Conservation (phyloP, 1,284 basidiomycete genomes). For the Moesziomyces globuligerus region DNA sequence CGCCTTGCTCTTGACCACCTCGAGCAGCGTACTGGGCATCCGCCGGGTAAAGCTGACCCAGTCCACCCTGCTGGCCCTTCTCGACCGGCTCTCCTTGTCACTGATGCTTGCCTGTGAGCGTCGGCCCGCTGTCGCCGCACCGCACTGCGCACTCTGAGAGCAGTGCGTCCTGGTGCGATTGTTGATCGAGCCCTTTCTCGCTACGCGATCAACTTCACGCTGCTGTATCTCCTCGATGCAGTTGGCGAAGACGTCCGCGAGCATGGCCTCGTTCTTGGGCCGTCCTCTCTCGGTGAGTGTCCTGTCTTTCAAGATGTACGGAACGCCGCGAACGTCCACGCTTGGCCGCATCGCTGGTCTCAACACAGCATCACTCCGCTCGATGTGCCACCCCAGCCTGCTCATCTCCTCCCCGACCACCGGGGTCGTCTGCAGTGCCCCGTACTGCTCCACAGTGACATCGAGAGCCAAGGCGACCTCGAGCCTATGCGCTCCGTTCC, state of each 20-base stretch:
- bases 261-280: slow-evolving; percentile 12
- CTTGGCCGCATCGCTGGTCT: slow-evolving; percentile 23
- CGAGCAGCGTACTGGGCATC: slow-evolving; percentile 17
- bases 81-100: too few relatives aligned
- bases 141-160: too few relatives aligned
- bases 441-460: slow-evolving; percentile 19
- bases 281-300: slow-evolving; percentile 12
- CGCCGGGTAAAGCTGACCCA: slow-evolving; percentile 8
- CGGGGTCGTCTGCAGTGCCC: background rate
- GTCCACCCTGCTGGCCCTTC: background rate
- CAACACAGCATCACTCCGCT: too few relatives aligned
- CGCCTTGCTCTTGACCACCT: slow-evolving; percentile 26
- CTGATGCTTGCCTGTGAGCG: too few relatives aligned
- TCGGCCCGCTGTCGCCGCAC: too few relatives aligned
- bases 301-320: slow-evolving; percentile 18
- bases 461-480: slow-evolving; percentile 8
- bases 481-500: slow-evolving; percentile 2
- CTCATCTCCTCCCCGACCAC: background rate
- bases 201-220: too few relatives aligned
- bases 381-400: slow-evolving; percentile 20
- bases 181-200: too few relatives aligned
- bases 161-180: too few relatives aligned
- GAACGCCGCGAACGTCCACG: slow-evolving; percentile 25
- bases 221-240: slow-evolving; percentile 11
- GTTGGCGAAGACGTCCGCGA: slow-evolving; percentile 2